Conservation (phyloP, 140 eudicot species). For the Anethum foeniculum region DNA sequence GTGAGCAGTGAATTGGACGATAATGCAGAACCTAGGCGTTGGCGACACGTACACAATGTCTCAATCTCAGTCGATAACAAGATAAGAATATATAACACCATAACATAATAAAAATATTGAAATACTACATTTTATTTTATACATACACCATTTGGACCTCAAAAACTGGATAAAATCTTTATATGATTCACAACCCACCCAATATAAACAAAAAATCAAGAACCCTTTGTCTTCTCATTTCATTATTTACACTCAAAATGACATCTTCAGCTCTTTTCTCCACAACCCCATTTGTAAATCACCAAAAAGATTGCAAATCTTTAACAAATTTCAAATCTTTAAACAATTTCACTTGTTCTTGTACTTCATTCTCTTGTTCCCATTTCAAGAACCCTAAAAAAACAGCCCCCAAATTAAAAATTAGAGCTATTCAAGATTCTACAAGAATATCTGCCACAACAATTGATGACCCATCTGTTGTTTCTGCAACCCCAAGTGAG, state of each 20-base stretch:
- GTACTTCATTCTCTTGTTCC: not conserved
- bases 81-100: not conserved
- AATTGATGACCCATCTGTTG: slow-evolving; percentile 4
- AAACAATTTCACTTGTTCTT: not conserved
- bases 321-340: not conserved
- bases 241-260: not conserved
- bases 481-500: slow-evolving; percentile 4
- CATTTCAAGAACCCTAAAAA: slow-evolving; percentile 3
- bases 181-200: not conserved
- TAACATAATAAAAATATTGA: too few relatives aligned
- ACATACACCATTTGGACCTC: not conserved
- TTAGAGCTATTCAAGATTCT: not conserved
- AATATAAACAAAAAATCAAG: not conserved
- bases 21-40: not conserved
- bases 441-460: not conserved
- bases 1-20: not conserved
- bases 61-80: not conserved
- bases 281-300: slow-evolving; percentile 1
- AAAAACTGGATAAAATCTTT: not conserved
- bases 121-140: not conserved
- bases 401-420: not conserved
- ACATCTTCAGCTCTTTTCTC: not conserved
- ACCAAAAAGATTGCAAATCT: not conserved
- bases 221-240: not conserved
- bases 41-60: not conserved